Conservation (phyloP, 108 stramenopile species). For the Conticribra guillardii region DNA sequence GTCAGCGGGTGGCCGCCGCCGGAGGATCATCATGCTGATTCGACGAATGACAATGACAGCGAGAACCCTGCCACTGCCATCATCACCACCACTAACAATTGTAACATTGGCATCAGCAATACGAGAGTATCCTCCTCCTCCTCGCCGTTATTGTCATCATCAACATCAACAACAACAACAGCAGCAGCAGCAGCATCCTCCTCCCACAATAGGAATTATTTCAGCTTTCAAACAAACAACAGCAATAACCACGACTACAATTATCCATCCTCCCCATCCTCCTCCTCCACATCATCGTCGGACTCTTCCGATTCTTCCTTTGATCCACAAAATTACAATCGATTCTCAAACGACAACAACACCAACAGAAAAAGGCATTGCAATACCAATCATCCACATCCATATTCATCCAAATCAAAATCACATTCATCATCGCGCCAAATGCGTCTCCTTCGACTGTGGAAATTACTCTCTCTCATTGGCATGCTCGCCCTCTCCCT, state of each 20-base stretch:
- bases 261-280: no score
- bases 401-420: no score
- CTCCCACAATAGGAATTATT: no score
- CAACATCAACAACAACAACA: neutral
- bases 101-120: neutral
- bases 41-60: neutral
- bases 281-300: no score
- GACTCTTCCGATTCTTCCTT: no score
- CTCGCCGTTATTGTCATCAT: no score
- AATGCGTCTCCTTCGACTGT: neutral
- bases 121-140: no score
- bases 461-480: neutral
- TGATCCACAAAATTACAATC: no score
- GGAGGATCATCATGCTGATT: neutral
- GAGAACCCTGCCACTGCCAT: no score
- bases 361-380: neutral
- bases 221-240: neutral
- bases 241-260: neutral
- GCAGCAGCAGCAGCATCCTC: no score
- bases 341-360: neutral
- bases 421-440: no score
- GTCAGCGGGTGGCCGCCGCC: conserved; percentile 15
- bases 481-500: neutral
- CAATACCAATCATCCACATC: neutral
- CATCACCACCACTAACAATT: neutral